A percentile compares a stretch with the other conserved stretches of the same genome.
Conservation (phyloP, 805 yeast genomes). For the Barnettozyma salicaria region DNA sequence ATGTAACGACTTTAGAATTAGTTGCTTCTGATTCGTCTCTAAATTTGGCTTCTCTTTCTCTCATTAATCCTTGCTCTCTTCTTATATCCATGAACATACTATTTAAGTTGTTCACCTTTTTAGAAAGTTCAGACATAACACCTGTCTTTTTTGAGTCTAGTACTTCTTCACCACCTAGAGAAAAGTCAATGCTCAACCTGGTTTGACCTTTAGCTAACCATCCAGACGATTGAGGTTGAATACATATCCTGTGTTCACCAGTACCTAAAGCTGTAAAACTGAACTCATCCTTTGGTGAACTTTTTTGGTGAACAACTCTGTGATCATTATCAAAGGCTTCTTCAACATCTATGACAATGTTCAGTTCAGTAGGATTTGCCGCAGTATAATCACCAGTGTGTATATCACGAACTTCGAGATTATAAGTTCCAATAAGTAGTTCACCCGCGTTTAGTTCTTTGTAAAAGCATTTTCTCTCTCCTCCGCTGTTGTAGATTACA, state of each 20-base stretch:
- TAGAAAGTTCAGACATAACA: conserved; percentile 45
- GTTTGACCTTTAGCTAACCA: conserved; percentile 39
- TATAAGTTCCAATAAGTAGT: conserved; percentile 43
- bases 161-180: conserved; percentile 56
- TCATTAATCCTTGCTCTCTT: conserved; percentile 58
- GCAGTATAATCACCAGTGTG: conserved; percentile 30
- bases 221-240: conserved; percentile 46
- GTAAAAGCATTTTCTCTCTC: conserved; percentile 49
- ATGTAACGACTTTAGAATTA: conserved; percentile 62
- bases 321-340: conserved; percentile 83
- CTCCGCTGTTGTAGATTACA: conserved; percentile 47
- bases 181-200: conserved; percentile 69
- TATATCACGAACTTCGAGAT: conserved; percentile 40
- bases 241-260: conserved; percentile 85
- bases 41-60: conserved; percentile 67
- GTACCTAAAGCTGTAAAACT: conserved; percentile 76
- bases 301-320: conserved; percentile 64
- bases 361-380: conserved; percentile 31
- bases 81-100: conserved; percentile 52
- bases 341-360: conserved; percentile 40
- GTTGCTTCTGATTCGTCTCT: conserved; percentile 74
- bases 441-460: conserved; percentile 48
- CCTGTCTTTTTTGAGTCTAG: conserved; percentile 58
- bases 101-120: conserved; percentile 50
- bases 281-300: conserved; percentile 59